These are phyloP conservation scores for Lasiosphaeriaceae sp. DNA, from an alignment of 495 filamentous ascomycete genomes.

Conservation along the genomic window DNA sequence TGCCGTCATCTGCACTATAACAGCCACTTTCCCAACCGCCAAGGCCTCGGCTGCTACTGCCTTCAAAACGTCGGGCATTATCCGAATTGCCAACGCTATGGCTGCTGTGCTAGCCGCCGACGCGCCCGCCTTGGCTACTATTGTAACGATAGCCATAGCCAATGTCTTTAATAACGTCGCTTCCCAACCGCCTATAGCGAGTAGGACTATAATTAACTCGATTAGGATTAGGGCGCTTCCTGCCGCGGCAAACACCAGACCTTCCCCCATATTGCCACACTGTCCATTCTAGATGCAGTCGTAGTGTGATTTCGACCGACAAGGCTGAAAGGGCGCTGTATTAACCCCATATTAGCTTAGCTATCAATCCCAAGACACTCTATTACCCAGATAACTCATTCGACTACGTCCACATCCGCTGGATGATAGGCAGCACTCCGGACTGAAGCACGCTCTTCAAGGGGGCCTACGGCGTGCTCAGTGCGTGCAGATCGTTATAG, in stretches of 20 bases:
- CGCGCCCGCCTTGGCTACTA: background rate
- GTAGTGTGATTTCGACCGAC: too few relatives aligned
- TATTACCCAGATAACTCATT: too few relatives aligned
- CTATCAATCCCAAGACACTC: background rate
- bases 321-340: too few relatives aligned
- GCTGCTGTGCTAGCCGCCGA: background rate
- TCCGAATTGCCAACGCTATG: background rate
- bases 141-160: background rate
- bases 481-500: too few relatives aligned
- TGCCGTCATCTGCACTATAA: background rate
- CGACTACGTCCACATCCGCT: too few relatives aligned
- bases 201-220: background rate
- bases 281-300: too few relatives aligned
- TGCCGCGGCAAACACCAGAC: background rate
- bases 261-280: background rate
- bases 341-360: background rate
- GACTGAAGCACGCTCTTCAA: too few relatives aligned
- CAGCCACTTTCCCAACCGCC: background rate
- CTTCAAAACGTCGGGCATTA: background rate
- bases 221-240: background rate
- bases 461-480: too few relatives aligned
- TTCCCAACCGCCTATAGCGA: background rate
- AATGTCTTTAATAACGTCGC: background rate
- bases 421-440: too few relatives aligned
- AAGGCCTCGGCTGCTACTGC: background rate